Evolutionary conservation across 2,329 filamentous ascomycete species (phyloP), one percentile per base, ranked within the genome.

Genomic region (Colletotrichum tanaceti): DNA sequence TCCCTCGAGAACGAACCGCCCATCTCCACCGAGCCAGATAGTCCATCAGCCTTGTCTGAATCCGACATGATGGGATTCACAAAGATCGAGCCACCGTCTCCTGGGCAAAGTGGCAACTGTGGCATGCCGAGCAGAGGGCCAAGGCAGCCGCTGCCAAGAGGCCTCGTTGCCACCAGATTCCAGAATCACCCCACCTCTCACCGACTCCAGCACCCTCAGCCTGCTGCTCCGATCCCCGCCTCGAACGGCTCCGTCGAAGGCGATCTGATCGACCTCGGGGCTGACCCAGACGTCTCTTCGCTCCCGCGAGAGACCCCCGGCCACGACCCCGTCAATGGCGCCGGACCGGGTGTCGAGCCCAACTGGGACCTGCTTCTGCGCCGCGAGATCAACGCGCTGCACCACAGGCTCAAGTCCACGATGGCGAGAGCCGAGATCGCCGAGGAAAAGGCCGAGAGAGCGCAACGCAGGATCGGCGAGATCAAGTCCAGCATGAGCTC

Each of bases 391-490:
- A 70, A 73, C 2, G 71, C 72, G 16, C 71, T 77, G 44, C 47
- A 41, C 4, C 41, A 38, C 13, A 47, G 49, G 24, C 58, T 70
- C 52, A 49, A 53, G 22, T 47, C 52, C 6, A 46, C 63, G 5
- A 59, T 22, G 4, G 67, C 52, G 10, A 39, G 65, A 10, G 67
- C 64, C n/a, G 67, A 78, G 57, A 74, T 76, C 22, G 77, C 75
- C 4, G 74, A 78, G 54, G 76, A 76, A 52, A 74, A 74, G 22
- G 73, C 75, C 14, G 72, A 74, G 10, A 71, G 72, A 18, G 73
- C 77, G 16, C 68, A 74, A 28, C 73, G 72, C 43, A 71, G 70
- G 35, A 70, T 74, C 22, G 65, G 67, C 43, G 73, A 71, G 39
- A 74, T 75, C 58, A 75, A 77, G 54, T 66, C 72, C 20, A 63